Evolutionary conservation across 1,284 basidiomycete genomes (phyloP), one percentile per base, ranked within the genome.

Genomic region (Somion occarium): DNA sequence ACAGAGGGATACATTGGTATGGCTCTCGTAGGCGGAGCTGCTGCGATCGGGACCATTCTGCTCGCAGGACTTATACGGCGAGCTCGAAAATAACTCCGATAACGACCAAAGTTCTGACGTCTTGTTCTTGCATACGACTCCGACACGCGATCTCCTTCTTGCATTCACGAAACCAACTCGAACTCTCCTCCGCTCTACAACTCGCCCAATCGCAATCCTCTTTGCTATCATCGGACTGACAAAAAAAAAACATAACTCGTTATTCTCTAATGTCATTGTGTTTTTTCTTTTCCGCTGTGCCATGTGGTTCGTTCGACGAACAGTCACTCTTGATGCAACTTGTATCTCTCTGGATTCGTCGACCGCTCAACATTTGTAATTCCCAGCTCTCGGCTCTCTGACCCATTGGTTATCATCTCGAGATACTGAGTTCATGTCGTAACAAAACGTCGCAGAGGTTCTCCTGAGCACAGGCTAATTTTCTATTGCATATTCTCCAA

Each of bases 1-100:
- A 23, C 66, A 94, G 92, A 95, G 68, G 91, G 91, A 19, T 94
- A 93, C 68, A 87, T 93, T 45, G 96, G 96, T 49, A 94, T 98
- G 86, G 96, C 93, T 9, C 75, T 99, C 41, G 90, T 88, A 27
- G 95, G 93, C 44, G 93, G 93, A 49, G 89, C 83, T 41, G 93
- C 91, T 5, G 93, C 95, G 9, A 65, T 97, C 9, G 88, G 92
- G 48, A 89, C 92, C 26, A 69, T 98, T 38, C 67, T 94, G 53
- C 63, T 95, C 49, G 91, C 93, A 57, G 79, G 85, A 62, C 72
- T 98, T 61, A 77, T 93, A 80, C 88, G 91, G 80, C 88, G 89
- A 78, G 84, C 74, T 63, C 85, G 82, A 73, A 85, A 82, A 78
- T 89, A 74, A 79, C 56, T 53, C 50, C 52, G 15, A 15, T 23